Conservation (phyloP, 2,329 filamentous ascomycete species). For the Emmonsiellopsis sp. region DNA sequence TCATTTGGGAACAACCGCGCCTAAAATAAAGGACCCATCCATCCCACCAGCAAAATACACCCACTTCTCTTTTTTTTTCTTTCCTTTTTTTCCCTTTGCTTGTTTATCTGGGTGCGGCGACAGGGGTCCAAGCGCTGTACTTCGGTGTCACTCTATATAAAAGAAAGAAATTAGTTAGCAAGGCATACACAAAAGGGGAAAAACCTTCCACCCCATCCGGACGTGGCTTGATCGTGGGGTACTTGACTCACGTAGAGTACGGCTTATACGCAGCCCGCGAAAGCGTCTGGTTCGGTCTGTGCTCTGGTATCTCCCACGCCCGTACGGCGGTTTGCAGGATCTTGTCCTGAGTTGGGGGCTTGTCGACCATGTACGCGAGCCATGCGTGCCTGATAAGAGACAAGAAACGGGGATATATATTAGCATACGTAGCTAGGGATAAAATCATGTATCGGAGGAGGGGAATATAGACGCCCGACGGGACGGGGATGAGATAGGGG, state of each 20-base stretch:
- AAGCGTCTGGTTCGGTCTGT: conserved; percentile 66
- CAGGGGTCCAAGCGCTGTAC: conserved; percentile 24
- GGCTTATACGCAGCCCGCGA: conserved; percentile 77
- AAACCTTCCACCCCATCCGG: neutral
- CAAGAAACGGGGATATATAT: neutral
- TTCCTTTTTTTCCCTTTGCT: too few relatives aligned
- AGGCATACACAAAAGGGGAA: neutral
- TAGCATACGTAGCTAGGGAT: neutral
- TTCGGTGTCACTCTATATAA: conserved; percentile 26
- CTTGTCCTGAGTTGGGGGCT: conserved; percentile 69
- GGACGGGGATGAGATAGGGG: too few relatives aligned
- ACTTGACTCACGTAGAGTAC: conserved; percentile 76
- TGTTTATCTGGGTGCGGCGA: conserved; percentile 19
- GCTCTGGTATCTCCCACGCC: conserved; percentile 65
- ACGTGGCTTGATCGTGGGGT: neutral
- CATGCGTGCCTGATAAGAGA: conserved; percentile 64
- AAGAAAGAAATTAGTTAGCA: conserved; percentile 3
- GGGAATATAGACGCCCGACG: neutral
- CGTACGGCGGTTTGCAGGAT: conserved; percentile 59
- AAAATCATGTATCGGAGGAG: neutral
- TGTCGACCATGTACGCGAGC: conserved; percentile 90
- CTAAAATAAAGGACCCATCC: too few relatives aligned
- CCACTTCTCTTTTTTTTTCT: too few relatives aligned
- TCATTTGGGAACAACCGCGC: neutral
- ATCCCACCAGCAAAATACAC: too few relatives aligned